Percentiles rank a stretch among this genome's conserved stretches.
Conservation (phyloP, 176 grass and related monocot species). For the Thalia dealbata region DNA sequence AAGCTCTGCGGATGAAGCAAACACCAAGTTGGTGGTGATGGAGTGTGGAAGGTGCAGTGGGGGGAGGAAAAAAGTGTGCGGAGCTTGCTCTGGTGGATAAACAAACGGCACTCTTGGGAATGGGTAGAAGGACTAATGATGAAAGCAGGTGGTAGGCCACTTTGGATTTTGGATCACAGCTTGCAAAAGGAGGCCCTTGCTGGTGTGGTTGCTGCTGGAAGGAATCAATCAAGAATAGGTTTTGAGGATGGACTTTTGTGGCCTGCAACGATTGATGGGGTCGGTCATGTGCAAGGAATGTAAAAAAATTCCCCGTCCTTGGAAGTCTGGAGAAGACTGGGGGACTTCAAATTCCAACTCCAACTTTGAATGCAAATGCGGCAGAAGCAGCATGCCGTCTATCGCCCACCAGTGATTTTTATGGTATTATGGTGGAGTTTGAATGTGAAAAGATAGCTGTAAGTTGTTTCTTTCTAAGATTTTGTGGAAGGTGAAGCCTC, state of each 20-base stretch:
- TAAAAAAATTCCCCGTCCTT: background rate
- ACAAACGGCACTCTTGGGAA: background rate
- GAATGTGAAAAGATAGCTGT: no score
- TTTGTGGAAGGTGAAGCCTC: no score
- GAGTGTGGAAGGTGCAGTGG: background rate
- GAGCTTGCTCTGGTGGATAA: background rate
- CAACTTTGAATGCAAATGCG: no score
- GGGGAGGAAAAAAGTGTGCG: background rate
- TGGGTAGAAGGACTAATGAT: background rate
- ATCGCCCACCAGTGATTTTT: no score
- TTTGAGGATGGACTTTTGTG: background rate
- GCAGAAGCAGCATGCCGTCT: no score
- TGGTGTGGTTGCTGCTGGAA: background rate
- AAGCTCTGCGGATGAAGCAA: no score
- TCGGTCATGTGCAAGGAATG: background rate
- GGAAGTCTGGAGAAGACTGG: no score
- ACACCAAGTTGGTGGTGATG: background rate
- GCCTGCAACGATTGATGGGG: background rate
- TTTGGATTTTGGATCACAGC: background rate
- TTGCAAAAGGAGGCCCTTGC: background rate
- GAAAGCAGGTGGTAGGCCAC: background rate
- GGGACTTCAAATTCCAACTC: no score
- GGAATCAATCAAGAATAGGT: background rate
- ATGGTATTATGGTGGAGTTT: no score
- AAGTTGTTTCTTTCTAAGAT: no score